These are phyloP conservation scores for Pisolithus orientalis DNA, from an alignment of 768 basidiomycete genomes.

Conservation along the genomic window DNA sequence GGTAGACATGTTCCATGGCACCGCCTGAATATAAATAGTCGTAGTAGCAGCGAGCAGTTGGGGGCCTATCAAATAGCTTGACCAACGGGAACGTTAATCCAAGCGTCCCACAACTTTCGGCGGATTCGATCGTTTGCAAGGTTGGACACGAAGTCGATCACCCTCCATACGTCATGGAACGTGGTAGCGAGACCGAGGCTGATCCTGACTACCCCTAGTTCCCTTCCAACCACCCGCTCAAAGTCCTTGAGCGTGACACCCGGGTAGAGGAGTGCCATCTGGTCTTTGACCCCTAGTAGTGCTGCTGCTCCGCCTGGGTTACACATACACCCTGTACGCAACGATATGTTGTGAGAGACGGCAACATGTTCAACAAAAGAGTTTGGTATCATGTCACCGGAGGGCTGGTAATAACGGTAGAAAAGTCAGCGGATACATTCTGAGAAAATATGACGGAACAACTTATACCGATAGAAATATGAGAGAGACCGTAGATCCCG, in stretches of 20 bases:
- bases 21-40: background rate
- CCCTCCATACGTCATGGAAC: conserved; percentile 67
- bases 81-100: conserved; percentile 27
- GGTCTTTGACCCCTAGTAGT: conserved; percentile 56
- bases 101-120: conserved; percentile 35
- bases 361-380: conserved; percentile 71
- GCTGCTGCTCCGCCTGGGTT: conserved; percentile 80
- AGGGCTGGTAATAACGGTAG: conserved; percentile 36
- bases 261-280: conserved; percentile 55
- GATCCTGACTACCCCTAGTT: conserved; percentile 69
- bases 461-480: conserved; percentile 56
- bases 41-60: too few species aligned
- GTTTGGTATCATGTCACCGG: conserved; percentile 61
- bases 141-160: conserved; percentile 42
- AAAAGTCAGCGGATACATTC: background rate
- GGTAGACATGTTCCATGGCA: too few species aligned
- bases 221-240: conserved; percentile 53
- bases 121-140: conserved; percentile 37
- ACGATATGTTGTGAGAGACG: conserved; percentile 55
- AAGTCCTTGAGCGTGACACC: conserved; percentile 60
- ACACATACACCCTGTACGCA: conserved; percentile 85
- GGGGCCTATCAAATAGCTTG: conserved; percentile 23
- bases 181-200: conserved; percentile 77
- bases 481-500: conserved; percentile 57
- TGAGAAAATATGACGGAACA: conserved; percentile 1